A percentile compares a stretch with the other conserved stretches of the same genome.
Evolutionary conservation across 208 protist genomes (phyloP).

Genomic region (Crithidia acanthocephali): DNA sequence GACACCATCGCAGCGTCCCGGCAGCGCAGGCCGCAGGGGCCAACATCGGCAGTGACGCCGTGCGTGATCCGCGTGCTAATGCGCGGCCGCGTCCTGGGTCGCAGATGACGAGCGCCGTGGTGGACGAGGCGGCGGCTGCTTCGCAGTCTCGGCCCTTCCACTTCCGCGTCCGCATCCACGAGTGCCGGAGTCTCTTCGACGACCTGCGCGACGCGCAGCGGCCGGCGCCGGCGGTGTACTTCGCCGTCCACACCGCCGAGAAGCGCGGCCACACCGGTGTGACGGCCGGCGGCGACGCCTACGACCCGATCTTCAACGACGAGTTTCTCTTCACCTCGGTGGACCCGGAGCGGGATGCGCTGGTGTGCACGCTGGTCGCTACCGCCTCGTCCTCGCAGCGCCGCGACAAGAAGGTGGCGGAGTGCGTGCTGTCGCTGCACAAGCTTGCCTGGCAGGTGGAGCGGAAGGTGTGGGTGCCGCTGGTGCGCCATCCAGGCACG

Average conservation of each 20-base stretch:
- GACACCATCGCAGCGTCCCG: not conserved
- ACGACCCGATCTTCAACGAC: conserved; percentile 73
- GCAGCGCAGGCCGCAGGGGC: not conserved
- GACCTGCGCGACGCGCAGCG: conserved; percentile 38
- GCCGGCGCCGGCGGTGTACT: conserved; percentile 44
- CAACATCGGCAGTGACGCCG: not conserved
- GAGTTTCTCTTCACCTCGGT: conserved; percentile 76
- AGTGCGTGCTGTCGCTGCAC: conserved; percentile 73
- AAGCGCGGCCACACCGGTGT: conserved; percentile 65
- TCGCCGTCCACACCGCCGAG: conserved; percentile 62
- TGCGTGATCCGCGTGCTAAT: not conserved
- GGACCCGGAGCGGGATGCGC: conserved; percentile 61
- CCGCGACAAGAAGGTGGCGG: conserved; percentile 56
- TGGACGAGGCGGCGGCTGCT: not conserved
- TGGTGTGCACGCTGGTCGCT: conserved; percentile 70
- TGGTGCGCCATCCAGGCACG: conserved; percentile 75
- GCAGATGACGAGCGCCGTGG: not conserved
- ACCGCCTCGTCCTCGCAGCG: conserved; percentile 19
- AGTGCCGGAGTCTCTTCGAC: conserved; percentile 40
- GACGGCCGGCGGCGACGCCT: conserved; percentile 31
- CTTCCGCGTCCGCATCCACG: conserved; percentile 71
- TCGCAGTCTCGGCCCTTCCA: conserved; percentile 14
- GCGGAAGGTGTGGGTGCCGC: conserved; percentile 62
- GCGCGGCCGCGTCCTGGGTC: not conserved
- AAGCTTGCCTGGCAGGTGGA: conserved; percentile 63